A percentile compares a stretch with the other conserved stretches of the same genome.
phyloP scores from a whole-genome alignment of 2,329 filamentous ascomycete species.

The Laburnicola sp. region DNA sequence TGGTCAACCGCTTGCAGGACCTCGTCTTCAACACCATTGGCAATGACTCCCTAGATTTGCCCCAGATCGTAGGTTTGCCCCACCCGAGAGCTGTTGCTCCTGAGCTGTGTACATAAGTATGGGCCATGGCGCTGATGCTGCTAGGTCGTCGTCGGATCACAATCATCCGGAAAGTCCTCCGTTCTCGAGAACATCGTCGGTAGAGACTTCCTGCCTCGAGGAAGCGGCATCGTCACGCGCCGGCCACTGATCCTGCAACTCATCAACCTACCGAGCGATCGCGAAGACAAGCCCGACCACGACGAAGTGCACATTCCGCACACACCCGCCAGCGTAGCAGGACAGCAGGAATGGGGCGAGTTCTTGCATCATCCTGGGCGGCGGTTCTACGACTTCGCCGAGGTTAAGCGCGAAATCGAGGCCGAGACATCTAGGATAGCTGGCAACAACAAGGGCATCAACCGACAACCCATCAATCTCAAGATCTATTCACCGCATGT shows the following conservation, averaged over 20 bases:
- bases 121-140: slow-evolving; percentile 17
- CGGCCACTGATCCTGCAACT: slow-evolving; percentile 94
- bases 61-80: slow-evolving; percentile 91
- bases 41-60: slow-evolving; percentile 95
- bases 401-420: slow-evolving; percentile 96
- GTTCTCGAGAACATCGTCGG: slow-evolving; percentile 99
- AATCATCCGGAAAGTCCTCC: slow-evolving; percentile 97
- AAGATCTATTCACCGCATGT: slow-evolving; percentile 98
- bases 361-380: slow-evolving; percentile 93
- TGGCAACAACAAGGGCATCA: slow-evolving; percentile 98
- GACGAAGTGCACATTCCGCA: slow-evolving; percentile 72
- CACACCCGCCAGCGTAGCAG: slow-evolving; percentile 71
- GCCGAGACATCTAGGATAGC: slow-evolving; percentile 93
- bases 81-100: slow-evolving; percentile 5
- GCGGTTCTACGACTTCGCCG: slow-evolving; percentile 85
- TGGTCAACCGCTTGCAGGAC: slow-evolving; percentile 98
- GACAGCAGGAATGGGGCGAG: slow-evolving; percentile 81
- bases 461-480: slow-evolving; percentile 93
- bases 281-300: slow-evolving; percentile 67
- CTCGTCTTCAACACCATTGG: slow-evolving; percentile 99
- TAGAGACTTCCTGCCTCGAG: slow-evolving; percentile 92
- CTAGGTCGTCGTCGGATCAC: slow-evolving; percentile 97
- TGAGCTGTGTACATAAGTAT: not conserved
- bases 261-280: slow-evolving; percentile 85
- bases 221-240: slow-evolving; percentile 93